Evolutionary conservation across 2,329 filamentous ascomycete species (phyloP), one percentile per base, ranked within the genome.

Genomic region (Hypoxylon sp.): DNA sequence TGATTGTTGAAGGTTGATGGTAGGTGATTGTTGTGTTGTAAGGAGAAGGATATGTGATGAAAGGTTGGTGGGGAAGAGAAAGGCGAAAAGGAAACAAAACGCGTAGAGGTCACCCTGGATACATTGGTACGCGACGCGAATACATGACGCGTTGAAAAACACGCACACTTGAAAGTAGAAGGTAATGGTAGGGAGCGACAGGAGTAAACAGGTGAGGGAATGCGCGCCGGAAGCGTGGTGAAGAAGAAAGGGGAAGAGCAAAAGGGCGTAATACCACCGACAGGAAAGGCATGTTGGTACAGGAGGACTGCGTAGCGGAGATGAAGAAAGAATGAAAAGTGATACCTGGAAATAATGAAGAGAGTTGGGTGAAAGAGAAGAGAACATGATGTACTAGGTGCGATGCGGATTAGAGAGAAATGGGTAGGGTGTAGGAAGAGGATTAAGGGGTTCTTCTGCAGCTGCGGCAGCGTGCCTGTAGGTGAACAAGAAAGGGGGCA

Each of bases 1-100:
- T 25, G 32, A 9, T 53, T 25, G 50, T 53, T 53, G 50, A 25
- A 28, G 50, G 34, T 14, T 53, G 50, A 25, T 41, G 50, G 34
- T 14, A 23, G 21, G 19, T 38, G 14, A 34, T 41, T 34, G 50
- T 41, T 23, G 23, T 23, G n/a, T n/a, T n/a, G n/a, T n/a, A 36
- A 32, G 19, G 14, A 38, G 34, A 38, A 19, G 13, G 21, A 38
- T 14, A 5, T 14, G 21, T 13, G 19, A 25, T 43, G 6, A n/a
- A 1, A 53, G 2, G 2, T 7, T 34, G 13, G 17, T n/a, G 5
- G 34, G 14, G 32, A 30, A 21, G 32, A 25, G 50, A 28, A 14
- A 53, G n/a, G 23, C n/a, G 6, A 2, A 17, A 49, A 17, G 9
- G 46, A 32, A 17, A 17, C 3, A 32, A 25, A 28, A 21, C 38